phyloP scores from a whole-genome alignment of 768 basidiomycete genomes.

The Rossbeevera mucosa region DNA sequence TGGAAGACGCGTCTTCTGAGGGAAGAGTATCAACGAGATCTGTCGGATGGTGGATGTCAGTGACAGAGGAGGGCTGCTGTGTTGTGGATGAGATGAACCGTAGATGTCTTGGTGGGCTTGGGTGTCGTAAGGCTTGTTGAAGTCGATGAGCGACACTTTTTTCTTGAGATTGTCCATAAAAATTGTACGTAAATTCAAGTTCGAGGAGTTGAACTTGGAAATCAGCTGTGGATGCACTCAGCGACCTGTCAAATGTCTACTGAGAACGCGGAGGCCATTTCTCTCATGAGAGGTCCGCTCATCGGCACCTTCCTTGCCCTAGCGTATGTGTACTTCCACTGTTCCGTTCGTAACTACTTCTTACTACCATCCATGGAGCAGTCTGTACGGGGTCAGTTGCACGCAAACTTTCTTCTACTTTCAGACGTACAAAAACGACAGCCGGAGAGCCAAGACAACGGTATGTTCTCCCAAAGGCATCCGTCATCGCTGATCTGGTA shows the following conservation, averaged over 20 bases:
- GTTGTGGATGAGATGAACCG: constrained; percentile 8
- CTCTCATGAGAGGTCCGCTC: constrained; percentile 24
- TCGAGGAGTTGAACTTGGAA: too few relatives aligned
- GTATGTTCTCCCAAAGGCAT: constrained; percentile 10
- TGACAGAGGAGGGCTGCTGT: neutral
- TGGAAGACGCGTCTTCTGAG: neutral
- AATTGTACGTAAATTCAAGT: too few relatives aligned
- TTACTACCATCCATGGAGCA: neutral
- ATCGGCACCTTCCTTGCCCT: constrained; percentile 24
- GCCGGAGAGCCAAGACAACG: constrained; percentile 17
- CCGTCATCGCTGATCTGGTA: neutral
- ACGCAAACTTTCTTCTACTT: constrained; percentile 28
- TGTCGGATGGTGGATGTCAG: constrained; percentile 2
- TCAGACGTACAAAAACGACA: constrained; percentile 18
- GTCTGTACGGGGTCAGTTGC: constrained; percentile 28
- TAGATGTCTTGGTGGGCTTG: constrained; percentile 14
- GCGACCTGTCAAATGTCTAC: neutral
- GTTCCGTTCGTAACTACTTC: neutral
- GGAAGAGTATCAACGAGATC: constrained; percentile 6
- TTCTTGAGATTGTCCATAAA: constrained; percentile 12
- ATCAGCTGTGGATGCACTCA: too few relatives aligned
- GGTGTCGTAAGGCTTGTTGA: constrained; percentile 10
- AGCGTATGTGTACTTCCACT: neutral
- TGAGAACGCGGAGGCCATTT: neutral
- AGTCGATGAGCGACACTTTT: constrained; percentile 15